Evolutionary conservation across 73 alveolate species (phyloP).

Genomic region (Paramecium caudatum): DNA sequence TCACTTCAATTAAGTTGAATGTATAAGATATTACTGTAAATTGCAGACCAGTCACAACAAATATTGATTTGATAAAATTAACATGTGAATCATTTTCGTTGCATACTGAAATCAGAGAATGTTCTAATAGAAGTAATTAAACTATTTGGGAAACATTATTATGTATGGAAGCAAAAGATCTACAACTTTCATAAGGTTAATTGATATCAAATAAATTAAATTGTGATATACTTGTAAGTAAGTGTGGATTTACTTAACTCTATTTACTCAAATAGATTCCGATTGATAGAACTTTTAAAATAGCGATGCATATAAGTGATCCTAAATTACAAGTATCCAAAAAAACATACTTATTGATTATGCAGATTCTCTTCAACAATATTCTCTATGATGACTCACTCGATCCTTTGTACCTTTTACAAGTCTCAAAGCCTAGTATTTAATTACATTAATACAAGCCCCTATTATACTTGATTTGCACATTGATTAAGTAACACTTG

Average conservation of each 20-base stretch:
- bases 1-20: neutral
- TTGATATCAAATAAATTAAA: neutral
- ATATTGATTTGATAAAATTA: neutral
- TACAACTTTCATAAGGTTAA: neutral
- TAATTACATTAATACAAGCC: constrained; percentile 34
- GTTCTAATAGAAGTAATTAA: neutral
- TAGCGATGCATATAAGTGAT: neutral
- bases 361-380: constrained; percentile 42
- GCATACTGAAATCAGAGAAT: constrained; percentile 3
- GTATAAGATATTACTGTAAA: neutral
- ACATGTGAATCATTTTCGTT: neutral
- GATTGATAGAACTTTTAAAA: constrained; percentile 17
- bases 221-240: neutral
- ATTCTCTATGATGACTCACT: constrained; percentile 40
- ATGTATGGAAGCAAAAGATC: neutral
- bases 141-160: constrained; percentile 42
- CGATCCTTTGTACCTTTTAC: constrained; percentile 2
- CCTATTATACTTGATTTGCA: constrained; percentile 20
- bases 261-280: constrained; percentile 4
- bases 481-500: neutral
- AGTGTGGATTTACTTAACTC: neutral
- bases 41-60: neutral
- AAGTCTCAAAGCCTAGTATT: constrained; percentile 27
- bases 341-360: neutral
- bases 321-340: neutral